phyloP scores from a whole-genome alignment of 192 early-diverging fungal genomes.

The Coemansia sp. region DNA sequence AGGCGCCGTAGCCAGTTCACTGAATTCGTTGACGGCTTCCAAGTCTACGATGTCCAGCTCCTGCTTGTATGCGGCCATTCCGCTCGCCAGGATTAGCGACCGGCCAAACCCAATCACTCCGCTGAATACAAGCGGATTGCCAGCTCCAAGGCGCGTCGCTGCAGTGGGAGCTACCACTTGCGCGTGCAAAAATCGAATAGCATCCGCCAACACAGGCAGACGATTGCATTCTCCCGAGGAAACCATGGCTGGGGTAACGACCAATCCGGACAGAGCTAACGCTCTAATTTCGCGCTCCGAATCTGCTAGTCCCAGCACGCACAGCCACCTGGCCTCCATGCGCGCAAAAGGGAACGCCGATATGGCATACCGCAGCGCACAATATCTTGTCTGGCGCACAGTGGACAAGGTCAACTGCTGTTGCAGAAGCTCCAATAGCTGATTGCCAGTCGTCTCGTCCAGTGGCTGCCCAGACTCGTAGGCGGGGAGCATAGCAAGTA shows the following conservation, averaged over 20 bases:
- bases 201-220: conserved; percentile 16
- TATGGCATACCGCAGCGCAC: conserved; percentile 67
- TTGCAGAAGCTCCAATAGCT: conserved; percentile 60
- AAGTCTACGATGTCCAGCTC: conserved; percentile 13
- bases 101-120: conserved; percentile 36
- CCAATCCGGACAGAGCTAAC: conserved; percentile 30
- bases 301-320: conserved; percentile 57
- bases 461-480: conserved; percentile 46
- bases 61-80: background rate
- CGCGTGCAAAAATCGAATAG: conserved; percentile 22
- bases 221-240: background rate
- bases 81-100: conserved; percentile 32
- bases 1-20: conserved; percentile 22
- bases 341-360: conserved; percentile 62
- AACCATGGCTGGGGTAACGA: conserved; percentile 6
- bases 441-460: conserved; percentile 5
- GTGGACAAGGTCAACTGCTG: conserved; percentile 48
- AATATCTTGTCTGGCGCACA: conserved; percentile 60
- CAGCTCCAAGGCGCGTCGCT: background rate
- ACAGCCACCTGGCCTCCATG: conserved; percentile 64
- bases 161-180: background rate
- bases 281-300: conserved; percentile 32
- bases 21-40: conserved; percentile 25
- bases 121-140: conserved; percentile 17
- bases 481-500: conserved; percentile 75